Evolutionary conservation across 2,329 filamentous ascomycete species (phyloP).

Genomic region (Sarocladium brachiariae): DNA sequence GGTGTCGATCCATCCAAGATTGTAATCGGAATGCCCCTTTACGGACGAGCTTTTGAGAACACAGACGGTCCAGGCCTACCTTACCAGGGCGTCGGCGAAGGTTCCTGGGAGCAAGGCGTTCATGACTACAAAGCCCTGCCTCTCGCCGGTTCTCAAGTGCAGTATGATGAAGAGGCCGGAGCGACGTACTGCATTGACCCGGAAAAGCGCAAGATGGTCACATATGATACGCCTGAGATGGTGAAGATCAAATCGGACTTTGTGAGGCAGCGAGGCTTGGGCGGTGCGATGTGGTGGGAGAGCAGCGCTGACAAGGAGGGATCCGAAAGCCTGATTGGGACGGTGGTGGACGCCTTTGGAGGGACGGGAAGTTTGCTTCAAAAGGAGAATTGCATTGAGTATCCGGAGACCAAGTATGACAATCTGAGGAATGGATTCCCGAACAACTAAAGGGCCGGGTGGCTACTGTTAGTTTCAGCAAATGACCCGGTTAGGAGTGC

Average conservation of each 20-base stretch:
- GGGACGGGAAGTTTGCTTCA: slow-evolving; percentile 43
- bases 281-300: slow-evolving; percentile 98
- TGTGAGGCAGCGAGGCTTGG: slow-evolving; percentile 59
- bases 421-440: slow-evolving; percentile 57
- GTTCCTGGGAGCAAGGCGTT: slow-evolving; percentile 77
- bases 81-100: slow-evolving; percentile 67
- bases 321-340: slow-evolving; percentile 59
- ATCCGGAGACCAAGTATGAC: slow-evolving; percentile 62
- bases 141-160: slow-evolving; percentile 55
- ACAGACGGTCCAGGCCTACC: slow-evolving; percentile 67
- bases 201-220: slow-evolving; percentile 58
- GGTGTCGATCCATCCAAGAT: slow-evolving; percentile 66
- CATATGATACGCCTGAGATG: slow-evolving; percentile 68
- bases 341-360: slow-evolving; percentile 53
- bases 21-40: slow-evolving; percentile 86
- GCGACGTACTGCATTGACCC: slow-evolving; percentile 75
- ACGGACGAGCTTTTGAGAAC: slow-evolving; percentile 75
- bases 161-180: slow-evolving; percentile 53
- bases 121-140: slow-evolving; percentile 88
- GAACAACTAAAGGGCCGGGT: slow-evolving; percentile 27
- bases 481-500: background rate
- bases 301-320: slow-evolving; percentile 68
- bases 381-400: slow-evolving; percentile 53
- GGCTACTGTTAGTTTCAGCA: background rate
- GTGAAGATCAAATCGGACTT: slow-evolving; percentile 65